phyloP scores from a whole-genome alignment of 1,284 basidiomycete genomes.

The Fomitiporia mediterranea region DNA sequence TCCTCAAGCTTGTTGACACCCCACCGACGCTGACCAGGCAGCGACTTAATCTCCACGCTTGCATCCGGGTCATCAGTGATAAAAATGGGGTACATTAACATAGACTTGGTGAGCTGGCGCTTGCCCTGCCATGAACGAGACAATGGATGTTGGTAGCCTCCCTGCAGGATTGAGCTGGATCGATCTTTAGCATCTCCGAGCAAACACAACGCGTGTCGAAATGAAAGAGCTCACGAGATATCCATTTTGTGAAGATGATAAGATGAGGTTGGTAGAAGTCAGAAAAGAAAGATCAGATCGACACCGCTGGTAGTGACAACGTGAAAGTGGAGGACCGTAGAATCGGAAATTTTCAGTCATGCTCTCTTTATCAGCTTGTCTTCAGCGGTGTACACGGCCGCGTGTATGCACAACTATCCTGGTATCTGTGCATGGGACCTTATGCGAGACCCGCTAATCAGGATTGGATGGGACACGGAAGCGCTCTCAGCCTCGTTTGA shows the following conservation, averaged over 20 bases:
- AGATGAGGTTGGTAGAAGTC: background rate
- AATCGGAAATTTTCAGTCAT: background rate
- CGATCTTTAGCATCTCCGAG: constrained; percentile 26
- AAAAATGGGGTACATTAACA: constrained; percentile 98
- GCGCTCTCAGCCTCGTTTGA: constrained; percentile 6
- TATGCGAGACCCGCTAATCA: background rate
- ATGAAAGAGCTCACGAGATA: background rate
- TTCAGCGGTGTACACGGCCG: background rate
- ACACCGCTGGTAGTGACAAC: background rate
- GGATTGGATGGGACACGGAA: background rate
- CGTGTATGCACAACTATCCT: background rate
- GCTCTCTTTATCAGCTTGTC: background rate
- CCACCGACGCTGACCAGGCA: constrained; percentile 91
- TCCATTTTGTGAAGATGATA: constrained; percentile 6
- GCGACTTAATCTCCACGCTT: constrained; percentile 65
- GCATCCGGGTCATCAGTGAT: constrained; percentile 90
- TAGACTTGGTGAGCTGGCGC: constrained; percentile 75
- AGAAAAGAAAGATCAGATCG: too few relatives aligned
- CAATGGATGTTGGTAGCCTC: constrained; percentile 88
- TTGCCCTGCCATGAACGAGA: constrained; percentile 81
- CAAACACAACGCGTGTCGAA: background rate
- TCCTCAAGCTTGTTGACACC: constrained; percentile 88
- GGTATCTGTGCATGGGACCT: background rate
- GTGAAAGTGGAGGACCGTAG: background rate
- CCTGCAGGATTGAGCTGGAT: constrained; percentile 76